These are phyloP conservation scores for Mentha longifolia DNA, from an alignment of 257 asterid species.

Conservation along the genomic window DNA sequence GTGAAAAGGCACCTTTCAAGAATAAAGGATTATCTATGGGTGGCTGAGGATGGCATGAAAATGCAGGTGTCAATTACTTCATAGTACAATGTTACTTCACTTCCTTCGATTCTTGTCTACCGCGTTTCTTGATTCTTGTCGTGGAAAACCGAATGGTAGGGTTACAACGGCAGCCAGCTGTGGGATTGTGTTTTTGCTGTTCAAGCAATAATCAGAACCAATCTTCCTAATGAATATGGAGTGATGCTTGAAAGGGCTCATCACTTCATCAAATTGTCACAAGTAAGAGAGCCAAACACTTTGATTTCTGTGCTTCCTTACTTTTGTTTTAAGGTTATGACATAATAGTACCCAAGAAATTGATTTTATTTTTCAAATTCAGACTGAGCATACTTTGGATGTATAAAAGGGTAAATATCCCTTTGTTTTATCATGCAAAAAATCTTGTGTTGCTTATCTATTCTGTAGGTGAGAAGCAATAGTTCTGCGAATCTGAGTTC, in stretches of 20 bases:
- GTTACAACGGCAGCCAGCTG: constrained; percentile 74
- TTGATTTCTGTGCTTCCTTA: not conserved
- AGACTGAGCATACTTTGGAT: too few species aligned
- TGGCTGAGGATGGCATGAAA: constrained; percentile 93
- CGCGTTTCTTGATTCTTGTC: not conserved
- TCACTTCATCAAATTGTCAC: constrained; percentile 60
- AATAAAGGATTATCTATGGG: constrained; percentile 72
- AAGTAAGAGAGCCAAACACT: constrained; percentile 42
- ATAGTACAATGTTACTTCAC: too few species aligned
- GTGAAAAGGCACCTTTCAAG: constrained; percentile 59
- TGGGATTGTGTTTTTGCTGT: constrained; percentile 72
- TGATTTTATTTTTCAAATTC: too few species aligned
- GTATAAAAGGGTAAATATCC: too few species aligned
- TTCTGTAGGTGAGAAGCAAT: constrained; percentile 46
- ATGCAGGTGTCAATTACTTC: constrained; percentile 49
- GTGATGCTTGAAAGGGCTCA: constrained; percentile 58
- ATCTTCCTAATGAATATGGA: constrained; percentile 53
- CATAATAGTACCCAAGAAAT: too few species aligned
- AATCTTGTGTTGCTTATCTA: not conserved
- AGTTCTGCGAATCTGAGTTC: constrained; percentile 37
- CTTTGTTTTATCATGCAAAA: not conserved
- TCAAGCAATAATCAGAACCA: constrained; percentile 63
- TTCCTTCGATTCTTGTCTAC: not conserved
- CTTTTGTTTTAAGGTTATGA: not conserved
- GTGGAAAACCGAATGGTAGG: constrained; percentile 41